Conservation (phyloP, 2,329 filamentous ascomycete genomes). For the Claviceps spartinae region DNA sequence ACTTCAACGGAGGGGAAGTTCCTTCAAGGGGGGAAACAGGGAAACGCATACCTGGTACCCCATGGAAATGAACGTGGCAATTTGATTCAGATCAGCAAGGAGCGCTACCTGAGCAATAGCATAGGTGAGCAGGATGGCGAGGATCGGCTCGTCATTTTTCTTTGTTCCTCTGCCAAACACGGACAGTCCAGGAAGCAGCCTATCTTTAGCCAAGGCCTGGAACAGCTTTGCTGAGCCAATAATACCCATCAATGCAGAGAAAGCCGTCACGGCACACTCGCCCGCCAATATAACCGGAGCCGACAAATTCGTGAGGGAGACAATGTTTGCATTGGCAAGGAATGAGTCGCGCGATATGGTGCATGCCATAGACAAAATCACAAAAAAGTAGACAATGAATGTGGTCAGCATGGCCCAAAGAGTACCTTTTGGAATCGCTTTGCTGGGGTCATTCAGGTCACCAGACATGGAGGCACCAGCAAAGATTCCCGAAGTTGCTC, state of each 20-base stretch:
- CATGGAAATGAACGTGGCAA: slow-evolving; percentile 83
- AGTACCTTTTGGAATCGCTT: slow-evolving; percentile 73
- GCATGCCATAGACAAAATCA: slow-evolving; percentile 65
- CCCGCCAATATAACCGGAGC: slow-evolving; percentile 61
- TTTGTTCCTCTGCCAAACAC: slow-evolving; percentile 63
- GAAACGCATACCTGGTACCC: slow-evolving; percentile 51
- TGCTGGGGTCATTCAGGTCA: slow-evolving; percentile 69
- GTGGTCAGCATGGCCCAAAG: slow-evolving; percentile 65
- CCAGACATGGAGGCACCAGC: slow-evolving; percentile 83
- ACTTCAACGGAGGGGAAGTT: not conserved
- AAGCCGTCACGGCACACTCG: slow-evolving; percentile 71
- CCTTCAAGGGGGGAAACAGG: not conserved
- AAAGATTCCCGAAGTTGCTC: slow-evolving; percentile 42
- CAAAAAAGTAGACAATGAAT: slow-evolving; percentile 60
- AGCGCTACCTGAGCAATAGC: slow-evolving; percentile 64
- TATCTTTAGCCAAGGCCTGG: slow-evolving; percentile 69
- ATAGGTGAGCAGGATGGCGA: slow-evolving; percentile 66
- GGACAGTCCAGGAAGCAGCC: slow-evolving; percentile 60
- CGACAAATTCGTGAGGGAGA: slow-evolving; percentile 70
- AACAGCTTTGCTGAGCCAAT: slow-evolving; percentile 76
- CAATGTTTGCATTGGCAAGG: slow-evolving; percentile 61
- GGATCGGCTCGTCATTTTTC: slow-evolving; percentile 58
- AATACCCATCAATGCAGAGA: slow-evolving; percentile 77
- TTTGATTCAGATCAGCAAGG: slow-evolving; percentile 73
- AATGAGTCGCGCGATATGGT: slow-evolving; percentile 64